Conservation (phyloP, 495 filamentous ascomycete genomes). For the Glarea lozoyensis region DNA sequence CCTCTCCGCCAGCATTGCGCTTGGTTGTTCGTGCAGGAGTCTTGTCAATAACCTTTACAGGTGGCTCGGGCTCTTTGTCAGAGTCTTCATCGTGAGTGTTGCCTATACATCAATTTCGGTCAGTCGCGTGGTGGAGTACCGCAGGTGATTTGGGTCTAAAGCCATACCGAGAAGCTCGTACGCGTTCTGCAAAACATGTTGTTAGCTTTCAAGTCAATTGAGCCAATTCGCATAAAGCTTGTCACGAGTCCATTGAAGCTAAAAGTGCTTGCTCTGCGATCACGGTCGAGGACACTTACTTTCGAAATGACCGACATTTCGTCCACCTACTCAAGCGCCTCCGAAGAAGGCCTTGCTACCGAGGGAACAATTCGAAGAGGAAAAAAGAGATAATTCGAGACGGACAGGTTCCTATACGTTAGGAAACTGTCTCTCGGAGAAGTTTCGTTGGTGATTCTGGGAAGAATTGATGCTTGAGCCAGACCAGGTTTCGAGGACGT, state of each 20-base stretch:
- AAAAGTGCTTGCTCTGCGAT: conserved; percentile 2
- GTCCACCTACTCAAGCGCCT: conserved; percentile 38
- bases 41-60: conserved; percentile 81
- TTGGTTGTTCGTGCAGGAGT: conserved; percentile 69
- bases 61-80: conserved; percentile 64
- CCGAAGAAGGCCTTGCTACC: conserved; percentile 34
- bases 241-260: neutral
- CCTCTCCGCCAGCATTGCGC: conserved; percentile 78
- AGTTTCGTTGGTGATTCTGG: conserved; percentile 1
- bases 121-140: conserved; percentile 19
- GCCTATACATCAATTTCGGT: conserved; percentile 42
- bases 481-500: neutral
- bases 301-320: conserved; percentile 58
- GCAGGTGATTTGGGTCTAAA: too few relatives aligned
- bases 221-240: neutral
- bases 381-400: conserved; percentile 17
- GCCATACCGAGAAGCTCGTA: conserved; percentile 82
- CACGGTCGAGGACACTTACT: conserved; percentile 30
- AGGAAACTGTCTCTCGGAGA: conserved; percentile 27
- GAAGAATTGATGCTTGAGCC: neutral
- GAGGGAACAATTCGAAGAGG: conserved; percentile 22
- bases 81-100: conserved; percentile 87
- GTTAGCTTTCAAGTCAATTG: conserved; percentile 19
- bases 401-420: conserved; percentile 22
- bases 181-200: conserved; percentile 53